A percentile compares a stretch with the other conserved stretches of the same genome.
Conservation (phyloP, 106 monocot species). For the Dendrobium catenatum region DNA sequence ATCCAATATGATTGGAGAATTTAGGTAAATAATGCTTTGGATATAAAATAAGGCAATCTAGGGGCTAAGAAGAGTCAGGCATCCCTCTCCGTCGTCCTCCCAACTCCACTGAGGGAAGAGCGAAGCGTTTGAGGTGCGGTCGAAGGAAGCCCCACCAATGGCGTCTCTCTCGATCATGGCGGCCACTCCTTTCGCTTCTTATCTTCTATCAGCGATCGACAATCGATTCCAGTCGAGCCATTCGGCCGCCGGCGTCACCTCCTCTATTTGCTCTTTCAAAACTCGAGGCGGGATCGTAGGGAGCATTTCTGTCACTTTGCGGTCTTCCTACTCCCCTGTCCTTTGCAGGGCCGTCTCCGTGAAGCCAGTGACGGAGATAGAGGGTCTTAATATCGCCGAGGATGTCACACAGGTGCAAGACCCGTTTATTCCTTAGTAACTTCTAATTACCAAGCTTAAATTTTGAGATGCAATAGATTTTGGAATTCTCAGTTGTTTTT, state of each 20-base stretch:
- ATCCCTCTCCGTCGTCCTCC: too few relatives aligned
- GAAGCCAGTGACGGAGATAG: slow-evolving; percentile 59
- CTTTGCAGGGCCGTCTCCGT: slow-evolving; percentile 39
- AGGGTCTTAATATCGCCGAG: slow-evolving; percentile 88
- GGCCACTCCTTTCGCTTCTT: not conserved
- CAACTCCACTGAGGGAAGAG: not conserved
- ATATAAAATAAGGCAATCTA: too few relatives aligned
- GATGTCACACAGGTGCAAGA: slow-evolving; percentile 74
- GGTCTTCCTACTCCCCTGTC: not conserved
- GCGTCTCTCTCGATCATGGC: not conserved
- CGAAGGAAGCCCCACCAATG: not conserved
- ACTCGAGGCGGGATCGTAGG: not conserved
- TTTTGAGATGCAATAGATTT: not conserved
- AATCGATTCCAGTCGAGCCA: not conserved
- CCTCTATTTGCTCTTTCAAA: not conserved
- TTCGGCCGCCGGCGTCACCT: not conserved
- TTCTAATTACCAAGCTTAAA: too few relatives aligned
- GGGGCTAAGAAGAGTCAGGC: too few relatives aligned
- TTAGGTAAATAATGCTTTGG: too few relatives aligned
- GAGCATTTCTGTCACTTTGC: not conserved
- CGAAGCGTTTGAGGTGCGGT: not conserved
- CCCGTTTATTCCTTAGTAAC: not conserved
- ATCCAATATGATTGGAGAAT: too few relatives aligned
- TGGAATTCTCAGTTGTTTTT: not conserved
- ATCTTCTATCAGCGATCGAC: not conserved